phyloP scores from a whole-genome alignment of 306 rosid species.

The Erythrophleum fordii region DNA sequence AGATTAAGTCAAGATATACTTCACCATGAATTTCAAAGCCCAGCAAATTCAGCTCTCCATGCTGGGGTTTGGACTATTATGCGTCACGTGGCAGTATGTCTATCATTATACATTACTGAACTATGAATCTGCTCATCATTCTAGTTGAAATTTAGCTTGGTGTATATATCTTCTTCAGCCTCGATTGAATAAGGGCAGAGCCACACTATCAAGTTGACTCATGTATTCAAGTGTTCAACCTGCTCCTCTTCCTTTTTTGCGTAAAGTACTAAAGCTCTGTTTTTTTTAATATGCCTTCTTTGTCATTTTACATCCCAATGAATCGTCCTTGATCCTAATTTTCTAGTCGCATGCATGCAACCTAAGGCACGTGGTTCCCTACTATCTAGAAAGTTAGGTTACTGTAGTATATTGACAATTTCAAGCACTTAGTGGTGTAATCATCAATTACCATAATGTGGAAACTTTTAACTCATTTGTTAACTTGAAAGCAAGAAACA shows the following conservation, averaged over 20 bases:
- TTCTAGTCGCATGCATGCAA: too few relatives aligned
- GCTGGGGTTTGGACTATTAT: not conserved
- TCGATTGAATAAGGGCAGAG: too few relatives aligned
- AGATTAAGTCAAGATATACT: not conserved
- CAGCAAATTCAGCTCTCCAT: not conserved
- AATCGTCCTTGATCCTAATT: too few relatives aligned
- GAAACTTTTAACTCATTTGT: not conserved
- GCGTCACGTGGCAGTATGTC: not conserved
- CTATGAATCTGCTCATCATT: not conserved
- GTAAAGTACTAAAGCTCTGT: too few relatives aligned
- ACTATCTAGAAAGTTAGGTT: too few relatives aligned
- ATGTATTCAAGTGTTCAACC: not conserved
- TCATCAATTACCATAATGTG: not conserved
- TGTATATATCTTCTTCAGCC: not conserved
- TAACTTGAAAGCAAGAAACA: not conserved
- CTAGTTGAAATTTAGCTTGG: not conserved
- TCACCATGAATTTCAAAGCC: not conserved
- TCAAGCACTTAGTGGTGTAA: not conserved
- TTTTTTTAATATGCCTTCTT: too few relatives aligned
- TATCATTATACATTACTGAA: not conserved
- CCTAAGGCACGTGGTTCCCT: too few relatives aligned
- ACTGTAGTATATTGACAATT: not conserved
- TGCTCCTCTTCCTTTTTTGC: too few relatives aligned
- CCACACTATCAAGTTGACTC: not conserved
- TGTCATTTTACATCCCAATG: too few relatives aligned